phyloP scores from a whole-genome alignment of 345 rosid genomes.

The Hibiscus trionum region DNA sequence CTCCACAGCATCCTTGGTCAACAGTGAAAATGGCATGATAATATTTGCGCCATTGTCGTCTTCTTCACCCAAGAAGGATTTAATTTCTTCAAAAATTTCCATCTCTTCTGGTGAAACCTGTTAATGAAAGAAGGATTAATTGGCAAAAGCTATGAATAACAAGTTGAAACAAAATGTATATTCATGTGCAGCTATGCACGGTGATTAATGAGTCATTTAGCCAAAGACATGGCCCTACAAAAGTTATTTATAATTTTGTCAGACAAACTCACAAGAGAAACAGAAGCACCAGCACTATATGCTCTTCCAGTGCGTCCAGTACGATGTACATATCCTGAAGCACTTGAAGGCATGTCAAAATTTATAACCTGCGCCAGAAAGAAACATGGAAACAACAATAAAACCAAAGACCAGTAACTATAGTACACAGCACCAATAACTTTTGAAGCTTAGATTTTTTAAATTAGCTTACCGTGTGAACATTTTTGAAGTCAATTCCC shows the following conservation, averaged over 20 bases:
- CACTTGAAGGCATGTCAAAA: slow-evolving; percentile 73
- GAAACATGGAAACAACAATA: neutral
- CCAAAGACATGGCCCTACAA: neutral
- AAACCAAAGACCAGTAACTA: neutral
- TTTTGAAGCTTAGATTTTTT: neutral
- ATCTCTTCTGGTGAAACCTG: slow-evolving; percentile 81
- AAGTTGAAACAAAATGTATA: neutral
- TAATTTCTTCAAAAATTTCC: slow-evolving; percentile 69
- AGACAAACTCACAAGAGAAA: slow-evolving; percentile 69
- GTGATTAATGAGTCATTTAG: neutral
- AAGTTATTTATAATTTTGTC: neutral
- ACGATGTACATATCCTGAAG: slow-evolving; percentile 73
- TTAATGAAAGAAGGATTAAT: slow-evolving; percentile 14
- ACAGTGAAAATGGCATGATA: slow-evolving; percentile 54
- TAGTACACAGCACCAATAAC: neutral
- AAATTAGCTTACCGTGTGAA: slow-evolving; percentile 55
- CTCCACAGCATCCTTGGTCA: slow-evolving; percentile 78
- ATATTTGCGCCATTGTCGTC: slow-evolving; percentile 36
- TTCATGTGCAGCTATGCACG: neutral
- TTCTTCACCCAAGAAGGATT: slow-evolving; percentile 54
- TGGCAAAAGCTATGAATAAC: neutral
- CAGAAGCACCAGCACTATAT: slow-evolving; percentile 53
- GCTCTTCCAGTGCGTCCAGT: slow-evolving; percentile 98
- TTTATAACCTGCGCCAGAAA: slow-evolving; percentile 56
- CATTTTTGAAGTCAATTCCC: slow-evolving; percentile 93